These are phyloP conservation scores for Lepiota venenata DNA, from an alignment of 768 basidiomycete genomes.

Conservation along the genomic window DNA sequence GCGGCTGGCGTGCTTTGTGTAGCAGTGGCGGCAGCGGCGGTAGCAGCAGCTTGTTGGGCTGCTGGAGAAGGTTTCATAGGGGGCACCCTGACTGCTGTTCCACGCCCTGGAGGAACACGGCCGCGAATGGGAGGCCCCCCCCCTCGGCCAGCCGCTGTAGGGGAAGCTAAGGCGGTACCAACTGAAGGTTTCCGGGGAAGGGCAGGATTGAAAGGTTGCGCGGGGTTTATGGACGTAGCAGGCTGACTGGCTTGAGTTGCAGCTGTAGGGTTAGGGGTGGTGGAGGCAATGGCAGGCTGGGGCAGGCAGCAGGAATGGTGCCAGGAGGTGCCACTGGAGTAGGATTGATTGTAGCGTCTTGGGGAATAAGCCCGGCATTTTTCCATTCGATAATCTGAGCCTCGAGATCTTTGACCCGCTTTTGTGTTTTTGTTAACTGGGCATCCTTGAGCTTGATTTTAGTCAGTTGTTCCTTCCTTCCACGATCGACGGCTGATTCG, in stretches of 20 bases:
- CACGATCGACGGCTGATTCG: constrained; percentile 62
- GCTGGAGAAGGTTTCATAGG: constrained; percentile 10
- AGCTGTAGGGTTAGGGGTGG: constrained; percentile 16
- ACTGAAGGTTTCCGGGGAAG: not conserved
- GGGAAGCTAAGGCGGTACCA: not conserved
- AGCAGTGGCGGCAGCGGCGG: constrained; percentile 21
- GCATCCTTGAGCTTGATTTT: constrained; percentile 70
- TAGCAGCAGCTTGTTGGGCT: constrained; percentile 13
- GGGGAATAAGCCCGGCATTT: constrained; percentile 45
- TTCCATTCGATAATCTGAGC: constrained; percentile 56
- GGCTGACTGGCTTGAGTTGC: constrained; percentile 13
- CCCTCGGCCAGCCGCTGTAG: constrained; percentile 11
- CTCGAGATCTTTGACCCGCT: constrained; percentile 66
- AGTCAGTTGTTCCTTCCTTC: constrained; percentile 57
- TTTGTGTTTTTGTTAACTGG: constrained; percentile 59
- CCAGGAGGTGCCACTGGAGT: constrained; percentile 20
- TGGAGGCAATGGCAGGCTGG: constrained; percentile 7
- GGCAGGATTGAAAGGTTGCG: not conserved
- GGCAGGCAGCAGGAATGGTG: constrained; percentile 11
- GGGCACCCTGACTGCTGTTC: constrained; percentile 4
- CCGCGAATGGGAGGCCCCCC: constrained; percentile 4
- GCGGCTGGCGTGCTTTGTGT: constrained; percentile 18
- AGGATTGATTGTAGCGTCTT: constrained; percentile 25
- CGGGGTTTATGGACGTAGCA: constrained; percentile 10
- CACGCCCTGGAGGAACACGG: constrained; percentile 10